These are phyloP conservation scores for Oidium heveae DNA, from an alignment of 2,329 filamentous ascomycete species.

Conservation along the genomic window DNA sequence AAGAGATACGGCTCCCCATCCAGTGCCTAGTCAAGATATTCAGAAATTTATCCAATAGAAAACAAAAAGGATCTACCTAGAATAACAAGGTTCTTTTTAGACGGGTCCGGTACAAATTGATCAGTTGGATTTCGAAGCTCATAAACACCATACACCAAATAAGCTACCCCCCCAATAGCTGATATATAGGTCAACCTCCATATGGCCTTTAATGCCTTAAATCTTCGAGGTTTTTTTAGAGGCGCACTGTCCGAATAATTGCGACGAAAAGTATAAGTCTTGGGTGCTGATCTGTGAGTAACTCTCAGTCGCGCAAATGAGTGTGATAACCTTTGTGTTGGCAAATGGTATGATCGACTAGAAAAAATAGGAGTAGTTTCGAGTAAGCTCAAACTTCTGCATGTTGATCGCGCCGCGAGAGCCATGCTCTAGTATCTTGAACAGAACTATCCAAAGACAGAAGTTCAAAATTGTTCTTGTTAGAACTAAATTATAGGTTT, in stretches of 20 bases:
- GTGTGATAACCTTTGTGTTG: too few relatives aligned
- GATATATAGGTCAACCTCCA: constrained; percentile 69
- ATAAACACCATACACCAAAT: constrained; percentile 61
- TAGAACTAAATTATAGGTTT: too few relatives aligned
- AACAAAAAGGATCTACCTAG: constrained; percentile 38
- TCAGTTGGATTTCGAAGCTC: constrained; percentile 56
- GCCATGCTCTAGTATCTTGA: too few relatives aligned
- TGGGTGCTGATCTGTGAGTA: too few relatives aligned
- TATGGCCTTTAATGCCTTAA: constrained; percentile 48
- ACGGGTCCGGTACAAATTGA: constrained; percentile 55
- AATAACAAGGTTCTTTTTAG: constrained; percentile 91
- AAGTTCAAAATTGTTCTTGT: too few relatives aligned
- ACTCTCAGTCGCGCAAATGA: too few relatives aligned
- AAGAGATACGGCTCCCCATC: constrained; percentile 87
- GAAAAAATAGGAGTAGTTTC: too few relatives aligned
- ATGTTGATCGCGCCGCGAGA: too few relatives aligned
- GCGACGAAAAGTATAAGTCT: constrained; percentile 12
- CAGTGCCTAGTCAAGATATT: constrained; percentile 39
- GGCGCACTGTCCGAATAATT: constrained; percentile 18
- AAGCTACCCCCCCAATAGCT: constrained; percentile 40
- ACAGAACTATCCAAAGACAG: too few relatives aligned
- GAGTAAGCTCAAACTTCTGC: too few relatives aligned
- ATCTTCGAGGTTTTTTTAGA: constrained; percentile 28
- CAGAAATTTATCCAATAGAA: background rate
- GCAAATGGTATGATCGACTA: too few relatives aligned